Evolutionary conservation across 1,284 basidiomycete genomes (phyloP).

Genomic region (Erythrobasidium hasegawianum): DNA sequence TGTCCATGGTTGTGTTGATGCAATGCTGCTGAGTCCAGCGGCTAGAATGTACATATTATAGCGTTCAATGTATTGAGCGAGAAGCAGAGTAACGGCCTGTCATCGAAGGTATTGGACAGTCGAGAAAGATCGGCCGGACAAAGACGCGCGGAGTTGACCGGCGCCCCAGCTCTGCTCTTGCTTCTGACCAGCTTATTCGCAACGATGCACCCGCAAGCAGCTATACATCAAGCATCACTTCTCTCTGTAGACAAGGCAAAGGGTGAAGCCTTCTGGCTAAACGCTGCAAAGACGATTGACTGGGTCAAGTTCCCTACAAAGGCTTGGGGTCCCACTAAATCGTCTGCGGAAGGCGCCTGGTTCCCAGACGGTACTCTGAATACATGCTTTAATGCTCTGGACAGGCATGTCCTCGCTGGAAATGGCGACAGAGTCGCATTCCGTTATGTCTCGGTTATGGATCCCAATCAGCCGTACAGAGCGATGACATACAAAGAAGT

Average conservation of each 20-base stretch:
- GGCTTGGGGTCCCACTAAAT: neutral
- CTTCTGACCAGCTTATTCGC: too few relatives aligned
- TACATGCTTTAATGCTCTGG: constrained; percentile 28
- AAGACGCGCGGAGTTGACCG: too few relatives aligned
- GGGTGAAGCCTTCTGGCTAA: neutral
- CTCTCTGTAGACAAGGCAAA: neutral
- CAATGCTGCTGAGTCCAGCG: too few relatives aligned
- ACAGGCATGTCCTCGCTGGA: constrained; percentile 23
- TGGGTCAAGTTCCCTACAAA: neutral
- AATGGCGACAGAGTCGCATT: constrained; percentile 4
- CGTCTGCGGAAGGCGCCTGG: constrained; percentile 12
- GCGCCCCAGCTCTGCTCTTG: too few relatives aligned
- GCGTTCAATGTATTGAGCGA: too few relatives aligned
- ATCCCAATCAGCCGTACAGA: neutral
- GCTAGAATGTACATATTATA: too few relatives aligned
- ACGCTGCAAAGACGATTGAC: neutral
- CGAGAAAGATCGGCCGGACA: too few relatives aligned
- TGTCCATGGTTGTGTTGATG: too few relatives aligned
- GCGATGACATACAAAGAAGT: constrained; percentile 42
- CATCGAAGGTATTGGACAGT: too few relatives aligned
- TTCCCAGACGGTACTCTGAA: constrained; percentile 21
- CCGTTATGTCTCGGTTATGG: constrained; percentile 22
- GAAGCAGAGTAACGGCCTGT: too few relatives aligned
- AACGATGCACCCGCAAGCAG: too few relatives aligned
- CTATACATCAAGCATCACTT: too few relatives aligned